Conservation (phyloP, 768 basidiomycete genomes). For the Leccinellum albellum region DNA sequence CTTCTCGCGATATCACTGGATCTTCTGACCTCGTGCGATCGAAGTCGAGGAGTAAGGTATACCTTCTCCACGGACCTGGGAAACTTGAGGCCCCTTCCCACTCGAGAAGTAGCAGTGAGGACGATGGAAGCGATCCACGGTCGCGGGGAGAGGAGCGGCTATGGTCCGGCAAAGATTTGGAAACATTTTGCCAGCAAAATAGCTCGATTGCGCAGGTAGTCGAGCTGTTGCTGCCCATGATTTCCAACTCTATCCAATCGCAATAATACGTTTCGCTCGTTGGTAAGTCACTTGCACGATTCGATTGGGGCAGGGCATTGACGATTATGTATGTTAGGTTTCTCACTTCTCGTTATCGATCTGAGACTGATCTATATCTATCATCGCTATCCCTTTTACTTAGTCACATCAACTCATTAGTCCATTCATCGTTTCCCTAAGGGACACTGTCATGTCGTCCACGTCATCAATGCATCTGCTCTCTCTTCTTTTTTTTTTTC, state of each 20-base stretch:
- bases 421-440: constrained; percentile 26
- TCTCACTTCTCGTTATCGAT: constrained; percentile 22
- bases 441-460: constrained; percentile 26
- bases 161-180: constrained; percentile 82
- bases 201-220: constrained; percentile 78
- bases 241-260: constrained; percentile 35
- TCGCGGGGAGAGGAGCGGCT: constrained; percentile 44
- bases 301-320: constrained; percentile 2
- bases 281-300: constrained; percentile 19
- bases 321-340: constrained; percentile 9
- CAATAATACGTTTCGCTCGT: constrained; percentile 13
- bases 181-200: constrained; percentile 84
- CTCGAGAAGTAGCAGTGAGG: constrained; percentile 29
- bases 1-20: constrained; percentile 22
- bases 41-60: constrained; percentile 67
- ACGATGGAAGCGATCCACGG: constrained; percentile 32
- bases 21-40: constrained; percentile 51
- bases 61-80: constrained; percentile 60
- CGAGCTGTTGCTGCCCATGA: constrained; percentile 53
- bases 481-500: not conserved
- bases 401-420: constrained; percentile 26
- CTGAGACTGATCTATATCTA: constrained; percentile 26
- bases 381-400: constrained; percentile 19
- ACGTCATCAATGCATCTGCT: constrained; percentile 23
- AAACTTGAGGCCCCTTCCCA: constrained; percentile 47